Evolutionary conservation across 2,329 filamentous ascomycete genomes (phyloP), one percentile per base, ranked within the genome.

Genomic region (Xylariomycetidae sp.): DNA sequence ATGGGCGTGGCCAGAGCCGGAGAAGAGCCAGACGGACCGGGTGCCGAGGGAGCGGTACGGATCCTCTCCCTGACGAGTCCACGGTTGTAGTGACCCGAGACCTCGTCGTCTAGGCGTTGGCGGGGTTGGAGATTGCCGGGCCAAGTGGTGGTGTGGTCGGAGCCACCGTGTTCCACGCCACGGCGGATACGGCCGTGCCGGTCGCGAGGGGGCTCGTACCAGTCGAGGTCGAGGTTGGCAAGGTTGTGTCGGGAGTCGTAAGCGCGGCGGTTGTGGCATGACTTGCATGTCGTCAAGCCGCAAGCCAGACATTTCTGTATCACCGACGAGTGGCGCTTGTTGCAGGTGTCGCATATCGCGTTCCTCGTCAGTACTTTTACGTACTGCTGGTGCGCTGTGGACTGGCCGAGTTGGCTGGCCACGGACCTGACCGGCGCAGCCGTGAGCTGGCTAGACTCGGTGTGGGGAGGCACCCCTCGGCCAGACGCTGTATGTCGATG

Each of bases 211-310:
- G 5, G 5, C 13, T 29, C 26, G 7, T 17, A 9, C 44, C 44
- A 47, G 25, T 44, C 31, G 6, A 47, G 25, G n/a, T 32, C 13
- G 6, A 37, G 5, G 15, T 5, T 6, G 8, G 25, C 8, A 6
- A 48, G 39, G 10, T 30, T 27, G 18, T 48, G 45, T 2, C 29
- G 35, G n/a, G 8, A 6, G n/a, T 48, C 34, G 19, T 46, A 43
- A 10, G 19, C 9, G 5, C 25, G 27, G 5, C n/a, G 15, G 4
- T 19, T 13, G 19, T 48, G 41, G n/a, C 45, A 48, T 6, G 13
- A 5, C 2, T 24, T 10, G 16, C 45, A 48, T 7, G 41, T 46
- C 4, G 35, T 44, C 13, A 39, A n/a, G 18, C 29, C 31, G 31
- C 45, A 48, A 12, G 4, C 5, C 12, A 4, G 12, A 15, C 45